These are phyloP conservation scores for Gremmenia infestans DNA, from an alignment of 2,329 filamentous ascomycete genomes.

Conservation along the genomic window DNA sequence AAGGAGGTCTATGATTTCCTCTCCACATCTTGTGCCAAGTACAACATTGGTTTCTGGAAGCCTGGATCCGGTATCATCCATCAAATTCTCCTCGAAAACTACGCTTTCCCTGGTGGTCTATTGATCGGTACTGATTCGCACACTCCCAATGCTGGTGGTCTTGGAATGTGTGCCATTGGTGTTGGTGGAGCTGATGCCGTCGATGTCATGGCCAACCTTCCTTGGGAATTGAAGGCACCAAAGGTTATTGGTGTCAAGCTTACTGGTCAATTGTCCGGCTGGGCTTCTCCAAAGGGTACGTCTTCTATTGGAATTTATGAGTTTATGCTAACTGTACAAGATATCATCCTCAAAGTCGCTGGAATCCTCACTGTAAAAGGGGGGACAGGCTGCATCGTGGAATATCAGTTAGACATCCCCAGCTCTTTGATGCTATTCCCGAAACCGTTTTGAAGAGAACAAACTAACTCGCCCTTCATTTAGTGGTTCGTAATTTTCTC, in stretches of 20 bases:
- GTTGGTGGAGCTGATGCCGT: constrained; percentile 98
- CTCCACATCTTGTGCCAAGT: constrained; percentile 89
- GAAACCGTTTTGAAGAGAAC: no score
- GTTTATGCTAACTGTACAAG: constrained; percentile 38
- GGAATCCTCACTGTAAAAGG: constrained; percentile 97
- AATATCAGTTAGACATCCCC: constrained; percentile 46
- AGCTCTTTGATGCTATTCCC: no score
- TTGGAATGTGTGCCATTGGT: constrained; percentile 92
- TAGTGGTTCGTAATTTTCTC: constrained; percentile 33
- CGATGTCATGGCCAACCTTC: constrained; percentile 95
- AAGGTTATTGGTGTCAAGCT: constrained; percentile 96
- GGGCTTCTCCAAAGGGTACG: constrained; percentile 87
- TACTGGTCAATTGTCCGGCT: constrained; percentile 82
- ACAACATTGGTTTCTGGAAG: constrained; percentile 99
- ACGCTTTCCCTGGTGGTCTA: constrained; percentile 96
- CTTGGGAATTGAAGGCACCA: constrained; percentile 97
- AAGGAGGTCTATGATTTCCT: constrained; percentile 99
- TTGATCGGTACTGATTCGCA: constrained; percentile 98
- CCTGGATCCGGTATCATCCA: constrained; percentile 99
- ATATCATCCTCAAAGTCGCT: constrained; percentile 96
- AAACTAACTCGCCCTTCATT: no score
- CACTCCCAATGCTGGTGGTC: constrained; percentile 94
- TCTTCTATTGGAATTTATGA: constrained; percentile 18
- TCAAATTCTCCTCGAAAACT: constrained; percentile 98
- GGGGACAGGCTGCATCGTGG: constrained; percentile 86